A percentile compares a stretch with the other conserved stretches of the same genome.
Conservation (phyloP, 2,329 filamentous ascomycete genomes). For the Monascus ruber region DNA sequence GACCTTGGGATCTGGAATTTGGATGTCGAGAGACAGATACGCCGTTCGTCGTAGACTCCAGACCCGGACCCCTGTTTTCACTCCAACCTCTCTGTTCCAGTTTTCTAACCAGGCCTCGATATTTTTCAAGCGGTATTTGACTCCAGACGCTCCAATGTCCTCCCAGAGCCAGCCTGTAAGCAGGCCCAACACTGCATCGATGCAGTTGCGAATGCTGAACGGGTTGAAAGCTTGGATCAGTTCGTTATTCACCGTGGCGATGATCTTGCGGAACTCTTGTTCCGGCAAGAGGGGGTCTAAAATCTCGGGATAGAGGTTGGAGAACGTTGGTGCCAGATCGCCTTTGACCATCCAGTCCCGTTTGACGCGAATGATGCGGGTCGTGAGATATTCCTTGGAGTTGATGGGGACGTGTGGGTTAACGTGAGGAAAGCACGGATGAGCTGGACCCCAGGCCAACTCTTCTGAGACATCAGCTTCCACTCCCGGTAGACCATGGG, state of each 20-base stretch:
- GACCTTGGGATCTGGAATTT: slow-evolving; percentile 40
- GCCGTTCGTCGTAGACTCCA: slow-evolving; percentile 71
- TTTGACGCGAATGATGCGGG: slow-evolving; percentile 80
- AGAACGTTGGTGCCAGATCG: slow-evolving; percentile 85
- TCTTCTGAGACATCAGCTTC: slow-evolving; percentile 53
- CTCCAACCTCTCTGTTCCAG: slow-evolving; percentile 65
- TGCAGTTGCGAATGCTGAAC: slow-evolving; percentile 60
- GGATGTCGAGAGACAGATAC: slow-evolving; percentile 58
- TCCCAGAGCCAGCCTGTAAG: slow-evolving; percentile 93
- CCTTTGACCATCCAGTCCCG: slow-evolving; percentile 86
- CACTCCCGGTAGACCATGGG: slow-evolving; percentile 18
- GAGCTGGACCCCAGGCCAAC: slow-evolving; percentile 81
- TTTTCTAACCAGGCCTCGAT: slow-evolving; percentile 74
- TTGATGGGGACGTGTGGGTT: slow-evolving; percentile 79
- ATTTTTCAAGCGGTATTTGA: slow-evolving; percentile 58
- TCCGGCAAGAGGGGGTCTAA: slow-evolving; percentile 77
- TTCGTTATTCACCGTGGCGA: slow-evolving; percentile 71
- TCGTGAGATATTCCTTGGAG: slow-evolving; percentile 62
- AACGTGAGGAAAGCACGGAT: slow-evolving; percentile 87
- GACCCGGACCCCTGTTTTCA: slow-evolving; percentile 55
- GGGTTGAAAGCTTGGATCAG: slow-evolving; percentile 71
- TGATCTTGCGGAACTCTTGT: slow-evolving; percentile 70
- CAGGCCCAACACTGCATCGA: slow-evolving; percentile 69
- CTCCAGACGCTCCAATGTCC: slow-evolving; percentile 64
- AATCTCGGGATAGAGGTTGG: slow-evolving; percentile 92